Conservation (phyloP, 108 stramenopile genomes). For the Mayamaea pseudoterrestris region DNA sequence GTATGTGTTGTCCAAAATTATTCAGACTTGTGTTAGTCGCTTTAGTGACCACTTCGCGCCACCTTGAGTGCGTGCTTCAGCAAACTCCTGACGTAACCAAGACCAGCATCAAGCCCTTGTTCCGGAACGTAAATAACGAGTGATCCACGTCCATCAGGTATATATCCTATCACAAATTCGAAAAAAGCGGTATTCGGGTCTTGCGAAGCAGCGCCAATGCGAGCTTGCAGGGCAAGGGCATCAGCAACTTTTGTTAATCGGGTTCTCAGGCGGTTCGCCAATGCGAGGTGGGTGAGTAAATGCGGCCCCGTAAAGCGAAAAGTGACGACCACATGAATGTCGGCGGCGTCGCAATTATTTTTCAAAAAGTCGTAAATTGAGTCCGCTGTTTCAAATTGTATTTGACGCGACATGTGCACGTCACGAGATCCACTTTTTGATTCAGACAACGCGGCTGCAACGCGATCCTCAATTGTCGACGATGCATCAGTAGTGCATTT, state of each 20-base stretch:
- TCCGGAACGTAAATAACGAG: slow-evolving; percentile 41
- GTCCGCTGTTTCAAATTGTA: slow-evolving; percentile 5
- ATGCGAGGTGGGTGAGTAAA: background rate
- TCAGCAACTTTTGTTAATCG: slow-evolving; percentile 19
- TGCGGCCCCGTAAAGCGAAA: background rate
- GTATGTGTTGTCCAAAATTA: too few species aligned
- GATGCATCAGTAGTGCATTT: background rate
- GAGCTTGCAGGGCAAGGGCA: slow-evolving; percentile 42
- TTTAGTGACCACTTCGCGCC: slow-evolving; percentile 1
- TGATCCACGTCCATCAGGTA: slow-evolving; percentile 18
- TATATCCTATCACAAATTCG: slow-evolving; percentile 53
- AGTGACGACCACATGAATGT: background rate
- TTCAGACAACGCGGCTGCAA: slow-evolving; percentile 17
- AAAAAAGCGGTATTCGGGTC: slow-evolving; percentile 43
- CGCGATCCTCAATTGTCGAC: background rate
- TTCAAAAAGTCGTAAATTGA: too few species aligned
- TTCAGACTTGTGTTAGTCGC: too few species aligned
- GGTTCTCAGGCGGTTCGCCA: background rate
- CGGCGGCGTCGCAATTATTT: too few species aligned
- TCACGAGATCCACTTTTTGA: slow-evolving; percentile 18
- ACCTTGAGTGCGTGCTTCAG: slow-evolving; percentile 33
- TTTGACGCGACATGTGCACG: background rate
- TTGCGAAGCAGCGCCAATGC: slow-evolving; percentile 37
- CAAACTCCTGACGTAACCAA: slow-evolving; percentile 29
- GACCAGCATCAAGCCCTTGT: slow-evolving; percentile 38